Percentiles rank a stretch among this genome's conserved stretches.
phyloP scores from a whole-genome alignment of 2,329 filamentous ascomycete genomes.

The Cladosporium phlei region DNA sequence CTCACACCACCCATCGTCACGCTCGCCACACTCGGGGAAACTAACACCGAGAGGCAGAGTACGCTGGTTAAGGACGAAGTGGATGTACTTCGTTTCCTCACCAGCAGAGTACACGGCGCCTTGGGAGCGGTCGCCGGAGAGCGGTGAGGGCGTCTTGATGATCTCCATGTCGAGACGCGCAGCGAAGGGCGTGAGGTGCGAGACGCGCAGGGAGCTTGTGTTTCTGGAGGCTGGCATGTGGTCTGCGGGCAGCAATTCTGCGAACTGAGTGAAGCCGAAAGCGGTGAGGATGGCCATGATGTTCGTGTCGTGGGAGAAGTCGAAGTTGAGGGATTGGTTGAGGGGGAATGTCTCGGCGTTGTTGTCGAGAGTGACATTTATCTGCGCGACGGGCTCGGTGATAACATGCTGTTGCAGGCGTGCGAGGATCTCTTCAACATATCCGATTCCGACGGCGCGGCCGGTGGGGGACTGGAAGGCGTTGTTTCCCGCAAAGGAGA shows the following conservation, averaged over 20 bases:
- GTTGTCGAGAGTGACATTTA: constrained; percentile 66
- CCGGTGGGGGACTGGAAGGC: constrained; percentile 62
- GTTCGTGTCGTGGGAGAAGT: constrained; percentile 70
- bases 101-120: constrained; percentile 43
- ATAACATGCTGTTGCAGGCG: constrained; percentile 60
- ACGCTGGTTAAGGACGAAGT: constrained; percentile 65
- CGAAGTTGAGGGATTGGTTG: constrained; percentile 68
- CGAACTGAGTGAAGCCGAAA: constrained; percentile 68
- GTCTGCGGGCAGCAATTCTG: constrained; percentile 52
- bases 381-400: constrained; percentile 37
- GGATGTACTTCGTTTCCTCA: constrained; percentile 61
- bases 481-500: constrained; percentile 56
- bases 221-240: constrained; percentile 53
- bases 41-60: constrained; percentile 65
- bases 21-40: constrained; percentile 59
- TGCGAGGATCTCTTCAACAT: constrained; percentile 67
- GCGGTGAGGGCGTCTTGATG: constrained; percentile 61
- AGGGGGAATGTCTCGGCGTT: constrained; percentile 66
- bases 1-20: constrained; percentile 75
- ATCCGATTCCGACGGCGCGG: constrained; percentile 68
- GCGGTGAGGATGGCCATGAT: constrained; percentile 62
- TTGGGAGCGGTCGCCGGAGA: constrained; percentile 50
- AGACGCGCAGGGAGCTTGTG: constrained; percentile 58
- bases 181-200: constrained; percentile 66
- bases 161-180: constrained; percentile 70